Evolutionary conservation across 2,329 filamentous ascomycete genomes (phyloP).

Genomic region (Purpureocillium lavendulum): DNA sequence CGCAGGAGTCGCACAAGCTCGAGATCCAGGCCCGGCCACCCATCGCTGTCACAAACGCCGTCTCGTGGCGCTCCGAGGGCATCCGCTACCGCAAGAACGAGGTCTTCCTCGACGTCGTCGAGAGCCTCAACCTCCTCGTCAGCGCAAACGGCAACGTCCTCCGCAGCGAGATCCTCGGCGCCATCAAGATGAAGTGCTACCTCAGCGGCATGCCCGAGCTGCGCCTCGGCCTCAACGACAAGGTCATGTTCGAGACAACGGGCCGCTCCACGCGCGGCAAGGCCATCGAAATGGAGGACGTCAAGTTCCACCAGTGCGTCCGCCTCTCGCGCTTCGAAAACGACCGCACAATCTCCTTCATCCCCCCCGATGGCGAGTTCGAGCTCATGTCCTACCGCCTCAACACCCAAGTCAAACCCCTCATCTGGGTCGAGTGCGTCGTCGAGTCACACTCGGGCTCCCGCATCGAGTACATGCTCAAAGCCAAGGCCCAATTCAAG

Average conservation of each 20-base stretch:
- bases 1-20: conserved; percentile 96
- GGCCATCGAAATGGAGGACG: conserved; percentile 98
- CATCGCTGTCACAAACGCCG: conserved; percentile 96
- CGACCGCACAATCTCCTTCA: conserved; percentile 97
- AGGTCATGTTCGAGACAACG: conserved; percentile 99
- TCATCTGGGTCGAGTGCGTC: conserved; percentile 98
- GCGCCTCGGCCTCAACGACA: conserved; percentile 91
- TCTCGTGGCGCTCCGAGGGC: conserved; percentile 95
- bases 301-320: conserved; percentile 99
- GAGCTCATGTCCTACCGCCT: conserved; percentile 98
- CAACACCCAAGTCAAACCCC: conserved; percentile 95
- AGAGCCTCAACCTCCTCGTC: conserved; percentile 92
- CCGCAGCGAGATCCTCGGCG: conserved; percentile 90
- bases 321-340: conserved; percentile 94
- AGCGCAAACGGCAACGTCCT: conserved; percentile 91
- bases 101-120: conserved; percentile 95
- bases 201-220: conserved; percentile 96
- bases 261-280: conserved; percentile 90
- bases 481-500: conserved; percentile 97
- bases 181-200: conserved; percentile 99
- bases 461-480: conserved; percentile 97
- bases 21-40: conserved; percentile 93
- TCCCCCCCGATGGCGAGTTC: conserved; percentile 96
- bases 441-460: conserved; percentile 94
- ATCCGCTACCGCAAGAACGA: conserved; percentile 99